phyloP scores from a whole-genome alignment of 2,329 filamentous ascomycete genomes.

The Botrytis porri region DNA sequence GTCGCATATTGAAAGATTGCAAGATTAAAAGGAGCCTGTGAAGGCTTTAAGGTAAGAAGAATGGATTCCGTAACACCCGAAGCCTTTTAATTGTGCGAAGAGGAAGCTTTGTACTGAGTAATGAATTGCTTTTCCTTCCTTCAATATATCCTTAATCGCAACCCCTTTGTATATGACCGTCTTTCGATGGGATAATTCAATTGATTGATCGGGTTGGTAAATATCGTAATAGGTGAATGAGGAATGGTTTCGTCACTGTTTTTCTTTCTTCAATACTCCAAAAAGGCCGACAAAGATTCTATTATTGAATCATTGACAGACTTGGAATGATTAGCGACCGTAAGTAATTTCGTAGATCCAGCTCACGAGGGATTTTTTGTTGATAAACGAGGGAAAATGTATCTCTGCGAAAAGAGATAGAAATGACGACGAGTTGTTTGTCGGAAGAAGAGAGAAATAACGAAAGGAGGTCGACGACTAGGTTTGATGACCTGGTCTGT shows the following conservation, averaged over 20 bases:
- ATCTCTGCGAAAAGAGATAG: conserved; percentile 12
- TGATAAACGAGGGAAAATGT: conserved; percentile 10
- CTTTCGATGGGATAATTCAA: not conserved
- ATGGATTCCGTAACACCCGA: conserved; percentile 7
- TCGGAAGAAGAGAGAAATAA: not conserved
- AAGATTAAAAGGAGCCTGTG: conserved; percentile 29
- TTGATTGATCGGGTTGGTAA: not conserved
- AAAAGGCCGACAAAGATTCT: conserved; percentile 5
- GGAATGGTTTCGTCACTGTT: conserved; percentile 3
- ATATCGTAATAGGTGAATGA: not conserved
- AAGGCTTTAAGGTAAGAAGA: conserved; percentile 15
- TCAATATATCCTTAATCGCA: not conserved
- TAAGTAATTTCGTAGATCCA: conserved; percentile 14
- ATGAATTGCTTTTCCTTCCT: not conserved
- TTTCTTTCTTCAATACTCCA: conserved; percentile 6
- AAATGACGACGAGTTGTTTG: conserved; percentile 6
- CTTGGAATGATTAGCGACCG: conserved; percentile 19
- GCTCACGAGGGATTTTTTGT: conserved; percentile 12
- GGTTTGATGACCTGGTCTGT: not conserved
- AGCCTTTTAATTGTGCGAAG: not conserved
- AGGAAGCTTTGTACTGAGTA: conserved; percentile 4
- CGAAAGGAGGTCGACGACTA: conserved; percentile 15
- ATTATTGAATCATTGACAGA: conserved; percentile 10
- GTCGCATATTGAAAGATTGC: conserved; percentile 31
- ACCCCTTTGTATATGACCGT: not conserved